A percentile compares a stretch with the other conserved stretches of the same genome.
These are phyloP conservation scores for Salix dunnii DNA, from an alignment of 345 rosid genomes.

Conservation along the genomic window DNA sequence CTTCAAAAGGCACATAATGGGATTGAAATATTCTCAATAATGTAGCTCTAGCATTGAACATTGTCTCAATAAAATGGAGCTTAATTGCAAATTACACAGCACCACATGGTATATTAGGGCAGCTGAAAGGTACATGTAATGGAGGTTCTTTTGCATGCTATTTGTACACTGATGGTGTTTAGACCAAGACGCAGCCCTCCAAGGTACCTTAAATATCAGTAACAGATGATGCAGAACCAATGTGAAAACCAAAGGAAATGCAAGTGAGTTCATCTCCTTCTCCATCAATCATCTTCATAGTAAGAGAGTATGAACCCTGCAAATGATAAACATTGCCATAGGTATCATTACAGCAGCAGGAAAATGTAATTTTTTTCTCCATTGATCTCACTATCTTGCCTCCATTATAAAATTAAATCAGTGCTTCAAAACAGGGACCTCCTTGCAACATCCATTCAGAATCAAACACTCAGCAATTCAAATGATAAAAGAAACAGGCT, in stretches of 20 bases:
- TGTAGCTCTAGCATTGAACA: neutral
- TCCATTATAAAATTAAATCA: neutral
- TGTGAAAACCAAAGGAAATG: constrained; percentile 65
- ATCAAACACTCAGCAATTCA: neutral
- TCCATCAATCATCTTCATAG: constrained; percentile 75
- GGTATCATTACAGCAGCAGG: neutral
- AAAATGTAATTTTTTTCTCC: neutral
- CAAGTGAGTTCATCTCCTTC: constrained; percentile 58
- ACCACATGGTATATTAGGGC: neutral
- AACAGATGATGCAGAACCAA: constrained; percentile 59
- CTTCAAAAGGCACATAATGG: neutral
- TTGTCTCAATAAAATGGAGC: neutral
- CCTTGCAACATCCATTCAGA: neutral
- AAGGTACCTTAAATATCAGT: constrained; percentile 45
- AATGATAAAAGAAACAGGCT: neutral
- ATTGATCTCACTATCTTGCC: neutral
- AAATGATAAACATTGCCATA: neutral
- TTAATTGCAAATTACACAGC: neutral
- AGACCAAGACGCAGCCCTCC: neutral
- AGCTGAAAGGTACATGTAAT: constrained; percentile 3
- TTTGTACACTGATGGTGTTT: neutral
- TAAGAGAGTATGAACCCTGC: constrained; percentile 85
- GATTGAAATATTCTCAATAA: neutral
- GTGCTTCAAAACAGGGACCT: neutral
- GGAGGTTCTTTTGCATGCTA: constrained; percentile 8